A percentile compares a stretch with the other conserved stretches of the same genome.
Conservation (phyloP, 148 eudicot genomes). For the Euryodendron excelsum region DNA sequence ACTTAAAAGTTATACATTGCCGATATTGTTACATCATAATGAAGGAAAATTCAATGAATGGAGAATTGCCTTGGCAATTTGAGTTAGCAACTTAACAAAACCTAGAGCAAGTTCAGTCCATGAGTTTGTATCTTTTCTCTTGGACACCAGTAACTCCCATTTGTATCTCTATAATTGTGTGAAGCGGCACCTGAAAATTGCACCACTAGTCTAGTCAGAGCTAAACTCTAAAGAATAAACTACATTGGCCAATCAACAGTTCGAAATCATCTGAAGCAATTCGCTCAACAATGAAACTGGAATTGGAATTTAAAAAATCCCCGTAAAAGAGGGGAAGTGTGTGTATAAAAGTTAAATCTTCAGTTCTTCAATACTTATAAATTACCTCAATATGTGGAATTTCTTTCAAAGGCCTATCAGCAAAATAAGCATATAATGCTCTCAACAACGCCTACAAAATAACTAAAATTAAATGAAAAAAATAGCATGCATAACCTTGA, state of each 20-base stretch:
- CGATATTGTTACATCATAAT: background rate
- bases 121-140: constrained; percentile 94
- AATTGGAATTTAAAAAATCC: background rate
- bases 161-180: constrained; percentile 94
- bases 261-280: background rate
- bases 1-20: background rate
- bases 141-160: constrained; percentile 98
- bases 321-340: too few species aligned
- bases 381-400: constrained; percentile 92
- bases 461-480: background rate
- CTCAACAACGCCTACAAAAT: constrained; percentile 38
- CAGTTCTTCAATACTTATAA: background rate
- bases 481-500: background rate
- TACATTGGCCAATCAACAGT: background rate
- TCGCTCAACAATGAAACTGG: background rate
- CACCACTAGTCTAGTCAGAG: constrained; percentile 4
- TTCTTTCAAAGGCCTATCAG: constrained; percentile 90
- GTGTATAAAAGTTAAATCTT: too few species aligned
- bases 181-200: constrained; percentile 75
- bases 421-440: constrained; percentile 94
- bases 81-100: constrained; percentile 11
- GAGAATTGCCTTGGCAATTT: background rate
- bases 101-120: constrained; percentile 44
- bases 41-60: background rate
- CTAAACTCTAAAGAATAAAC: background rate